phyloP scores from a whole-genome alignment of 1,139 yeast species.

The Pichia cactophila region DNA sequence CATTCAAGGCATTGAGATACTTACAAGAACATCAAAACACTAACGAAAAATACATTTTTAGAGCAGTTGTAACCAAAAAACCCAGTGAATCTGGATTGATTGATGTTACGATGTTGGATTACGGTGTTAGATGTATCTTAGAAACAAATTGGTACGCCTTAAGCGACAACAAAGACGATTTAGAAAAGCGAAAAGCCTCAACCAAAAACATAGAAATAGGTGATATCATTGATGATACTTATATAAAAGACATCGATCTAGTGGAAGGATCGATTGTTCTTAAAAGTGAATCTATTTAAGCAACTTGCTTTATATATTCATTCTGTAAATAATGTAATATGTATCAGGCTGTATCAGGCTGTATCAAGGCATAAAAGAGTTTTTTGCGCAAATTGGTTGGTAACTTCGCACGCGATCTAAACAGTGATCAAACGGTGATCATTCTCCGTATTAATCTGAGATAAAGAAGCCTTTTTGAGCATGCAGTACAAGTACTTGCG shows the following conservation, averaged over 20 bases:
- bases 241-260: conserved; percentile 33
- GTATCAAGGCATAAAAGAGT: no score
- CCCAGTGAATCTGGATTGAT: conserved; percentile 33
- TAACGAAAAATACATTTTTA: conserved; percentile 17
- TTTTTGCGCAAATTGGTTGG: no score
- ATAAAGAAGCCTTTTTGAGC: no score
- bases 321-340: neutral
- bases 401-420: no score
- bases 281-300: conserved; percentile 18
- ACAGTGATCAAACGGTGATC: neutral
- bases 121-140: conserved; percentile 27
- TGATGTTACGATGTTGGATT: conserved; percentile 33
- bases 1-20: conserved; percentile 32
- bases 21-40: conserved; percentile 23
- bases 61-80: conserved; percentile 32
- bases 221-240: conserved; percentile 32
- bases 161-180: conserved; percentile 21
- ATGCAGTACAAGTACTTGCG: no score
- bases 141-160: conserved; percentile 28
- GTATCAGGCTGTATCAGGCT: neutral
- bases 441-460: neutral
- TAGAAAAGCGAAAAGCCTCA: conserved; percentile 18
- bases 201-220: conserved; percentile 32
- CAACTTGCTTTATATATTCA: neutral
- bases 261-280: conserved; percentile 32